Evolutionary conservation across 225 moss, liverwort and hornwort genomes (phyloP), one percentile per base, ranked within the genome.

Genomic region (Physcomitrium patens): DNA sequence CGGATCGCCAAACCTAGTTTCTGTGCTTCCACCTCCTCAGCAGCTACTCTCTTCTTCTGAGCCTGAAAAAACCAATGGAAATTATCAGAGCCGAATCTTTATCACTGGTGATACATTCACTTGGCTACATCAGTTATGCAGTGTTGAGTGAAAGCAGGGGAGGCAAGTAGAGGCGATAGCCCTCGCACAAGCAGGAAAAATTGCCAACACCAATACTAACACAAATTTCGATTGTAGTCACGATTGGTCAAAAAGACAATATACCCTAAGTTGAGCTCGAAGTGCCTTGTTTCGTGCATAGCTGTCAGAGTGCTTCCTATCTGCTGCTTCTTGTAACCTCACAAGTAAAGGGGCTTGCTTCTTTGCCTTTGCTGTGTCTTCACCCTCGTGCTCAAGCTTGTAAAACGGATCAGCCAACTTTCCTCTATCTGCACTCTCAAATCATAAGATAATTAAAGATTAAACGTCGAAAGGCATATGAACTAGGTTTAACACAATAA

Each of bases 371-470:
- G 84, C 90, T 51, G 87, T 70, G 82, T 99, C 95, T 87, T 90
- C 93, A 56, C 93, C 93, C 75, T 89, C 84, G 45, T 99, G 99
- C 86, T 99, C 99, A 80, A 99, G 77, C 68, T 81, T 86, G 65
- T 75, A 99, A 84, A 99, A 95, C 20, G 99, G 95, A 86, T 99
- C 99, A 51, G 84, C 88, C 71, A 99, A 84, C 83, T 95, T 95
- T 59, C 88, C 93, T 77, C 82, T 78, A 48, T 99, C 94, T 94
- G 86, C 77, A 79, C 42, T 77, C 49, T 51, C 54, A 68, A 53
- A 68, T 64, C 66, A 53, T 12, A 31, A 0, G 41, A 49, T 51
- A 60, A 53, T 70, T 18, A 10, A 71, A 46, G 1, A 67, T 23
- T 54, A 48, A 67, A 56, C 26, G 31, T 65, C 9, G 60, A 63